Percentiles rank a stretch among this genome's conserved stretches.
phyloP scores from a whole-genome alignment of 805 yeast genomes.

The Cyberlindnera euphorbiae region DNA sequence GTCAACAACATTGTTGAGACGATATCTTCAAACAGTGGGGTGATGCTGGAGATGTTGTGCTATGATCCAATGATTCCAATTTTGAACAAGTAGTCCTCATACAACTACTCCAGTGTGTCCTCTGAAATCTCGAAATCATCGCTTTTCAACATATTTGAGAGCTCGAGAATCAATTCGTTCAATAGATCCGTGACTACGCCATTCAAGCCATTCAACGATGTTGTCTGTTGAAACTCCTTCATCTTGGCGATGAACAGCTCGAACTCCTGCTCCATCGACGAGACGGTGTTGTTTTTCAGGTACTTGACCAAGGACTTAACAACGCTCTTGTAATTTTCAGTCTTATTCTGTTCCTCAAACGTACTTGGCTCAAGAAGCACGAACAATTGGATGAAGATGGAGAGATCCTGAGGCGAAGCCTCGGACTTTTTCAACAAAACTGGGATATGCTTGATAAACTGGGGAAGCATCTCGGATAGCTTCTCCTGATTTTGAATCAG shows the following conservation, averaged over 20 bases:
- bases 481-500: constrained; percentile 4
- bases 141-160: constrained; percentile 12
- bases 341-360: constrained; percentile 22
- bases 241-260: constrained; percentile 7
- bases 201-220: constrained; percentile 10
- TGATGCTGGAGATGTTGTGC: constrained; percentile 10
- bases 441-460: constrained; percentile 5
- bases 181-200: constrained; percentile 8
- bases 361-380: constrained; percentile 12
- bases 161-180: constrained; percentile 14
- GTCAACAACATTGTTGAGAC: constrained; percentile 9
- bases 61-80: constrained; percentile 15
- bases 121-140: constrained; percentile 9
- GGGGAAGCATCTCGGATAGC: constrained; percentile 9
- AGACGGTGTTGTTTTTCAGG: constrained; percentile 19
- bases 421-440: constrained; percentile 16
- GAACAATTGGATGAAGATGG: constrained; percentile 16
- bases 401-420: constrained; percentile 11
- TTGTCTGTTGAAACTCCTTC: constrained; percentile 2
- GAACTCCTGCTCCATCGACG: constrained; percentile 11
- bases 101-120: constrained; percentile 11
- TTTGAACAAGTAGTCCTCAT: constrained; percentile 19
- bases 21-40: constrained; percentile 10
- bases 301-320: constrained; percentile 12
- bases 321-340: constrained; percentile 9